Base-by-base conservation (phyloP, 2,329 filamentous ascomycete genomes). In the Elsinoe ampelina region DNA sequence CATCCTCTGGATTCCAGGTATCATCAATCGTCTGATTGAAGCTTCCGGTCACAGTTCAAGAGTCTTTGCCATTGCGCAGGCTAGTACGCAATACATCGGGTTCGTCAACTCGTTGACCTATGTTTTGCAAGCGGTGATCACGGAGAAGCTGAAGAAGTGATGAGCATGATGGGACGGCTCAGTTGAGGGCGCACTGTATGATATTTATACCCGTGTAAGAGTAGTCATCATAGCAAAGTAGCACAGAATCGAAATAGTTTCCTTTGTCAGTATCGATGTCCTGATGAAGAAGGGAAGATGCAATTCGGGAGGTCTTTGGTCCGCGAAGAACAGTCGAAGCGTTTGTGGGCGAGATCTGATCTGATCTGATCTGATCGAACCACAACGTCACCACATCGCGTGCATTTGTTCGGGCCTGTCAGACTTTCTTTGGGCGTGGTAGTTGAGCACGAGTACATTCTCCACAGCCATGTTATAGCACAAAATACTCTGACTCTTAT, bases 1-100 rank as follows among this genome's bases (percentile, higher is more conserved):
- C 32, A 59, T 68, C 2, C 62, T 70, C 2, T 70, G 68, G 67
- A 58, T 67, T 4, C 68, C 68, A 0, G 68, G 67, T 7, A 69
- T 69, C 38, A 22, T 41, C 35, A 55, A 55, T 35, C 35, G 52
- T 5, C 39, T 55, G 2, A 19, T 41, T 13, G 52, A 55, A 13
- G 26, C 38, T n/a, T 39, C 52, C 38, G 52, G 52, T 7, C 38
- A 42, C 20, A 39, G 26, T 8, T 34, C 26, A 20, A 39, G 38
- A 12, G n/a, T 20, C 3, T 45, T 55, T 22, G 52, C 38, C 12
- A 55, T 55, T 10, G 17, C 34, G 22, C 52, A 55, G 52, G 52
- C 52, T 17, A 55, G 36, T 11, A 55, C 52, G 13, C 52, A 55
- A 38, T 55, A 41, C 26, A 55, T 55, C 17, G 52, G 52, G 35